Evolutionary conservation across 495 filamentous ascomycete species (phyloP), one percentile per base, ranked within the genome.

Genomic region (Neurospora tetraspora): DNA sequence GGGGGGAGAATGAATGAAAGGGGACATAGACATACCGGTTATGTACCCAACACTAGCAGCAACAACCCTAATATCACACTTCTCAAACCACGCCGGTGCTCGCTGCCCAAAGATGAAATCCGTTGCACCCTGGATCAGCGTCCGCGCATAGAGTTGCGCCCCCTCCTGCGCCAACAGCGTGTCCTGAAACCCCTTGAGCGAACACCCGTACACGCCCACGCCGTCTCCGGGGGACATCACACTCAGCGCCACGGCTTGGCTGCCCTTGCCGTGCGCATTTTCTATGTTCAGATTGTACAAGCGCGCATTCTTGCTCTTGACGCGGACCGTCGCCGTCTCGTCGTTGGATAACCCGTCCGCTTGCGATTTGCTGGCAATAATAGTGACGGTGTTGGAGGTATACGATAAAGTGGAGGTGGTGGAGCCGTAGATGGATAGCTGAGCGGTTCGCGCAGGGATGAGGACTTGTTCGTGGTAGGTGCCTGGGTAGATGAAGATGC

Each of bases 61-160:
- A 39, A 87, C 81, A 20, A 91, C 87, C 5, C 84, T 78, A 72
- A 92, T 87, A 72, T 87, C 85, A 45, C 82, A 84, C 34, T 80
- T 75, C 74, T 91, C 87, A 75, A 92, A 90, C 90, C 90, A 92
- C 12, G 85, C 86, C 11, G 79, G 80, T 12, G 86, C 87, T 34
- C 82, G 79, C 78, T 89, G 88, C 8, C 90, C 90, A 78, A 91
- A 92, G 75, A 92, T 88, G 76, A 91, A 91, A 76, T 91, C 90
- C 27, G 87, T 87, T 12, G 86, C 87, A 14, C 90, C 90, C 72
- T 85, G 81, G 73, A 91, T 89, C 68, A 84, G 80, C 76, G 83
- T 85, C 27, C 81, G 79, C 18, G 81, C 84, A 80, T 87, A 91
- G n/a, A 90, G 74, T 73, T 91, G 88, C 69, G 80, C 75, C 39